These are phyloP conservation scores for Quercus cerris DNA, from an alignment of 306 rosid genomes.

Conservation along the genomic window DNA sequence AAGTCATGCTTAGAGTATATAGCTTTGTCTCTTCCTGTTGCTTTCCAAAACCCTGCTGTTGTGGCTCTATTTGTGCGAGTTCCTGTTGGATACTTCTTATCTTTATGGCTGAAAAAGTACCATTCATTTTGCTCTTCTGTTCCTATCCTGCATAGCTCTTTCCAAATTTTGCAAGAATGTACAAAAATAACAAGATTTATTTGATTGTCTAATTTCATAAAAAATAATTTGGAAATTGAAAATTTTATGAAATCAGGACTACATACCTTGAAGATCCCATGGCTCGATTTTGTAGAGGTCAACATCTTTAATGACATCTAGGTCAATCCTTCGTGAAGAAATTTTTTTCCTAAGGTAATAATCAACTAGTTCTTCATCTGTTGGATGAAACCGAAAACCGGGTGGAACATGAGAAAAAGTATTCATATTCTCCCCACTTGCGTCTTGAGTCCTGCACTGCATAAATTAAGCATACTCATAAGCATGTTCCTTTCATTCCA, in stretches of 20 bases:
- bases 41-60: conserved; percentile 95
- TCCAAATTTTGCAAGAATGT: background rate
- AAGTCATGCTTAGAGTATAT: conserved; percentile 79
- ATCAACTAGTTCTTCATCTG: conserved; percentile 96
- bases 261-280: conserved; percentile 90
- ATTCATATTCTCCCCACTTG: conserved; percentile 38
- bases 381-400: conserved; percentile 94
- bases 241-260: background rate
- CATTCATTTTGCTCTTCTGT: conserved; percentile 85
- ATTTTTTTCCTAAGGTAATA: conserved; percentile 86
- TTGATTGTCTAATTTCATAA: background rate
- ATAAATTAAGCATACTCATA: background rate
- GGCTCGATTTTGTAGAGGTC: conserved; percentile 96
- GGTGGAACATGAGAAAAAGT: conserved; percentile 80
- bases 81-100: conserved; percentile 96
- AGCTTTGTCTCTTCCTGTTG: conserved; percentile 95
- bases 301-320: conserved; percentile 87
- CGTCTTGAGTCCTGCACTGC: conserved; percentile 34
- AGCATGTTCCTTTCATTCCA: background rate
- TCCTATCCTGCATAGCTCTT: conserved; percentile 85
- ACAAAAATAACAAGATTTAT: background rate
- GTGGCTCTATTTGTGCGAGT: conserved; percentile 95
- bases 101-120: conserved; percentile 94
- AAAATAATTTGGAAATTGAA: background rate
- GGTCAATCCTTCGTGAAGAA: conserved; percentile 68